phyloP scores from a whole-genome alignment of 768 basidiomycete genomes.

The Rhodosporidiobolus odoratus region DNA sequence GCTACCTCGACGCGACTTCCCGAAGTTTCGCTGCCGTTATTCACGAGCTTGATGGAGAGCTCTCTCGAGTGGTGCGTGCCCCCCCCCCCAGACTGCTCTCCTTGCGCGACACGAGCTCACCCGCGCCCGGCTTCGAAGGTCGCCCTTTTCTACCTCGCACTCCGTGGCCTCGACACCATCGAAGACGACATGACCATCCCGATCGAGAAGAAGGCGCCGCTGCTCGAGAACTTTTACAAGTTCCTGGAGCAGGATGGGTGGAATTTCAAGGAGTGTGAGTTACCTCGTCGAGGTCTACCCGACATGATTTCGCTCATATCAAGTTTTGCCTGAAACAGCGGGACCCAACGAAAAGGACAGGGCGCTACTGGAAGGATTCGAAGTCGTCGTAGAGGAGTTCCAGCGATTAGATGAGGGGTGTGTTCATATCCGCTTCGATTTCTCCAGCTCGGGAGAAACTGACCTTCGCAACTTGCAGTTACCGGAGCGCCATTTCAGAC shows the following conservation, averaged over 20 bases:
- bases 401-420: slow-evolving; percentile 62
- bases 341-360: slow-evolving; percentile 86
- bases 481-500: slow-evolving; percentile 72
- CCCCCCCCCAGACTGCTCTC: neutral
- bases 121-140: slow-evolving; percentile 54
- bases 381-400: slow-evolving; percentile 73
- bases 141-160: slow-evolving; percentile 87
- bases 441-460: too few species aligned
- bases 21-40: slow-evolving; percentile 88
- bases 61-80: slow-evolving; percentile 76
- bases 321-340: slow-evolving; percentile 42
- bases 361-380: slow-evolving; percentile 74
- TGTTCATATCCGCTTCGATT: slow-evolving; percentile 6
- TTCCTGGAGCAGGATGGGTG: slow-evolving; percentile 76
- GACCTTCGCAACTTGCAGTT: slow-evolving; percentile 44
- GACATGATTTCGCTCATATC: too few species aligned
- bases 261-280: slow-evolving; percentile 61
- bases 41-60: slow-evolving; percentile 90
- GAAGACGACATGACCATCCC: slow-evolving; percentile 98
- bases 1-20: slow-evolving; percentile 78
- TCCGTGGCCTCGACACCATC: slow-evolving; percentile 91
- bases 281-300: neutral
- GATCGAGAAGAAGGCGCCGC: slow-evolving; percentile 74
- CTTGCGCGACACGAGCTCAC: too few species aligned
- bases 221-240: slow-evolving; percentile 75